These are phyloP conservation scores for Lachancea fermentati DNA, from an alignment of 805 yeast species.

Conservation along the genomic window DNA sequence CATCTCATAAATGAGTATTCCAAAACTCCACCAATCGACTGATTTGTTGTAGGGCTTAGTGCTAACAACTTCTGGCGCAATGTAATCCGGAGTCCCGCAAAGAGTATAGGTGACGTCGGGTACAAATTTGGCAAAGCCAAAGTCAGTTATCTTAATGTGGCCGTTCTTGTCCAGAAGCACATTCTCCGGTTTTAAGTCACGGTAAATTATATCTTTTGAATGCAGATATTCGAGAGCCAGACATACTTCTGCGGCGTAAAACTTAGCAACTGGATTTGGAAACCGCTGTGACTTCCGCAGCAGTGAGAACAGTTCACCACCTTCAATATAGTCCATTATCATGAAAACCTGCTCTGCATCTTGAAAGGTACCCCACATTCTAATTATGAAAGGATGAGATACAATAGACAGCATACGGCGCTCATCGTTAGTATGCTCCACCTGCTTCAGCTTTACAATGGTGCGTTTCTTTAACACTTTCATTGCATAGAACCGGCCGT, in stretches of 20 bases:
- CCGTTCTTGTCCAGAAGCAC: conserved; percentile 83
- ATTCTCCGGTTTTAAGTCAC: conserved; percentile 92
- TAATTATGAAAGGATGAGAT: conserved; percentile 82
- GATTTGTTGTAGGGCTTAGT: conserved; percentile 92
- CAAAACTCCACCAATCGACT: conserved; percentile 98
- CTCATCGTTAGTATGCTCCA: conserved; percentile 94
- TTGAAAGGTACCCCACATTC: conserved; percentile 97
- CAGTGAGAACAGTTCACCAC: conserved; percentile 86
- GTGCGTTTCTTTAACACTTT: conserved; percentile 83
- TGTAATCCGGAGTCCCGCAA: conserved; percentile 95
- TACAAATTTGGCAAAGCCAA: conserved; percentile 93
- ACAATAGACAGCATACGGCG: conserved; percentile 81
- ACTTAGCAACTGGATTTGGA: conserved; percentile 94
- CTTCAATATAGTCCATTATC: conserved; percentile 97
- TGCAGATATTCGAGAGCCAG: conserved; percentile 86
- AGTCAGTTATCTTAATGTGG: conserved; percentile 87
- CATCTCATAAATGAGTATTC: conserved; percentile 90
- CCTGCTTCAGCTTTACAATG: conserved; percentile 88
- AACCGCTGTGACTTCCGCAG: conserved; percentile 84
- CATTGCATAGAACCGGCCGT: conserved; percentile 89
- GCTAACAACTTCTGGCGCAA: conserved; percentile 93
- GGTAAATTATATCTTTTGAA: conserved; percentile 75
- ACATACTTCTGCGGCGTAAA: conserved; percentile 87
- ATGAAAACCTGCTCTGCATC: conserved; percentile 78
- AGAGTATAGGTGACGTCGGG: conserved; percentile 87